These are phyloP conservation scores for Phytophthora multivora DNA, from an alignment of 352 stramenopile species.

Conservation along the genomic window DNA sequence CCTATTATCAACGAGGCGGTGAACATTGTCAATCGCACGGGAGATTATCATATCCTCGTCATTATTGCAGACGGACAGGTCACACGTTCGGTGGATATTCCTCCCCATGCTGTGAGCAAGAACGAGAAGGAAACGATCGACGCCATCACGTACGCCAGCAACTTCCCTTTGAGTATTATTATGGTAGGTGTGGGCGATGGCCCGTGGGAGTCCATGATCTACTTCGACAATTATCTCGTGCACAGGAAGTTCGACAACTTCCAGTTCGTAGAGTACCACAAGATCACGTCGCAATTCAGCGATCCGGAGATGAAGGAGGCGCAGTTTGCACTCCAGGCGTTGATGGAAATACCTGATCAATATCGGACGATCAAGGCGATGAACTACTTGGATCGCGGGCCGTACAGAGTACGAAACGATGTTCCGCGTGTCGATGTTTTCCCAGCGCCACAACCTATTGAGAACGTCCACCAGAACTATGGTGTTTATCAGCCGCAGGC, in stretches of 20 bases:
- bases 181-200: conserved; percentile 85
- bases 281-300: conserved; percentile 55
- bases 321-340: conserved; percentile 80
- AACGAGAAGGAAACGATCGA: conserved; percentile 90
- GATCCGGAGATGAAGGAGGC: conserved; percentile 54
- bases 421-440: conserved; percentile 74
- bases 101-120: conserved; percentile 71
- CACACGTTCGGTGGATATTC: conserved; percentile 82
- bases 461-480: conserved; percentile 32
- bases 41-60: conserved; percentile 86
- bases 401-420: conserved; percentile 55
- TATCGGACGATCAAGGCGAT: conserved; percentile 82
- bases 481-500: conserved; percentile 35
- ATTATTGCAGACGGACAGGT: conserved; percentile 90
- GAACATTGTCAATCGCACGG: conserved; percentile 77
- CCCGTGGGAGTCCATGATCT: conserved; percentile 82
- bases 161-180: conserved; percentile 81
- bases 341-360: conserved; percentile 88
- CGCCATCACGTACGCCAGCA: conserved; percentile 80
- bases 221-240: conserved; percentile 81
- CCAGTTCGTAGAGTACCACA: conserved; percentile 88
- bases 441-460: conserved; percentile 44
- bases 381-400: conserved; percentile 53
- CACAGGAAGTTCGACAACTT: conserved; percentile 89
- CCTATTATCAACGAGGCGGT: conserved; percentile 87